Base-by-base conservation (phyloP, 352 stramenopile genomes). In the Phytophthora fragariae region DNA sequence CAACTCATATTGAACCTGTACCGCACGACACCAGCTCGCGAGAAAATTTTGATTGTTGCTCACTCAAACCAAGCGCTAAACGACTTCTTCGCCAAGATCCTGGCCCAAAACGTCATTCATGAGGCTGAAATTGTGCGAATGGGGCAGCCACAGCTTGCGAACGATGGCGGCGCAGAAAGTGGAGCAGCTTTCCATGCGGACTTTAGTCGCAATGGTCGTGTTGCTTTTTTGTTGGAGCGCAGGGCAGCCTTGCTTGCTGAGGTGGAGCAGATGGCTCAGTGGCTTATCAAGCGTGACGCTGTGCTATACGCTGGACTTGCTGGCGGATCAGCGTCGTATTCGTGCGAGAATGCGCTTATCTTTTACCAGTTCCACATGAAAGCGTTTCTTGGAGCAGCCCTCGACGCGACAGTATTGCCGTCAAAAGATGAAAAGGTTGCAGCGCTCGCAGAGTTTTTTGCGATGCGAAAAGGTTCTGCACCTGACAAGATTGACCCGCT, bases 31-130 rank as follows among this genome's bases (percentile, higher is more conserved):
- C 60, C 77, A 27, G 77, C 87, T 55, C 85, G 77, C 3, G 88
- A 99, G 65, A 91, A 97, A 63, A 98, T 98, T 14, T 75, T 99
- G 14, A 77, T 99, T 39, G 88, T 99, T 33, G 97, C 97, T 21
- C 95, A 98, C 76, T 98, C 92, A 24, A 98, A 99, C 76, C 88
- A 96, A 61, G 95, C 97, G 0, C 75, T 99, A 3, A 98, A 99
- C 69, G 92, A 98, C 73, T 92, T 99, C 57, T 98, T 99, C 70
- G 77, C 88, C 19, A 98, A 98, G 72, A 86, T 99, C 33, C 84
- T 98, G 73, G 78, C 85, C 19, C 80, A 84, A 59, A 86, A 98
- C 62, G 74, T 91, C 55, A 79, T 97, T 14, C 70, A 90, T 50
- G 80, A 86, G 37, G 72, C 90, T 12, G 94, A 98, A 70, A 83